Conservation (phyloP, 495 filamentous ascomycete species). For the Penicillium odoratum region DNA sequence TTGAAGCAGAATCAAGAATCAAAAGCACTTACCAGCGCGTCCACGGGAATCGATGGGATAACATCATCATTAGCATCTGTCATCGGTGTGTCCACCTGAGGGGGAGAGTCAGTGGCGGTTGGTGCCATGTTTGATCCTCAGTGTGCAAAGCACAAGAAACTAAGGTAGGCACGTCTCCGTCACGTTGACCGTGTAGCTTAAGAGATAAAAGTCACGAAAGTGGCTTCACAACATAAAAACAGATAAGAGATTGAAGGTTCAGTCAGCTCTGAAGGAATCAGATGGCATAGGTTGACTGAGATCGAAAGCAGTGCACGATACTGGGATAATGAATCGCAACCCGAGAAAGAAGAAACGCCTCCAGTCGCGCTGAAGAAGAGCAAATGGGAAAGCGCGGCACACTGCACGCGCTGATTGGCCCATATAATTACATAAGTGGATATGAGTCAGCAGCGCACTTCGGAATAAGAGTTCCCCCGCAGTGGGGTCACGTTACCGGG, state of each 20-base stretch:
- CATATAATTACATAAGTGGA: not conserved
- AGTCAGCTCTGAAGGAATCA: not conserved
- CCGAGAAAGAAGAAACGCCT: slow-evolving; percentile 19
- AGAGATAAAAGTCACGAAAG: slow-evolving; percentile 6
- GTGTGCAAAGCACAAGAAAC: slow-evolving; percentile 34
- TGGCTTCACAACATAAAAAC: slow-evolving; percentile 9
- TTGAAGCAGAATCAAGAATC: too few species aligned
- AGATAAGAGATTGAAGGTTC: not conserved
- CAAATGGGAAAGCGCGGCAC: slow-evolving; percentile 32
- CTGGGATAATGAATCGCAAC: slow-evolving; percentile 11
- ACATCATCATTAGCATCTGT: slow-evolving; percentile 60
- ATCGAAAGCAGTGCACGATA: not conserved
- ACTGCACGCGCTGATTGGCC: slow-evolving; percentile 42
- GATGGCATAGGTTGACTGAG: not conserved
- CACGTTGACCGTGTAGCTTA: slow-evolving; percentile 8
- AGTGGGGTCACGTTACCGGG: slow-evolving; percentile 47
- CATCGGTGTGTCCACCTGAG: slow-evolving; percentile 55
- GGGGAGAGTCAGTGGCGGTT: slow-evolving; percentile 50
- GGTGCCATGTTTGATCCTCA: slow-evolving; percentile 57
- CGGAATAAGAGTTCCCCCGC: slow-evolving; percentile 37
- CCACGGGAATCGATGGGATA: slow-evolving; percentile 44
- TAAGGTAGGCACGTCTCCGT: slow-evolving; percentile 16
- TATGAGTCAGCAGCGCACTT: slow-evolving; percentile 31
- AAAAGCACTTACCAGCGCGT: slow-evolving; percentile 46
- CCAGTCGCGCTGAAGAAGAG: slow-evolving; percentile 37